phyloP scores from a whole-genome alignment of 1,284 basidiomycete species.

The Pisolithus thermaeus region DNA sequence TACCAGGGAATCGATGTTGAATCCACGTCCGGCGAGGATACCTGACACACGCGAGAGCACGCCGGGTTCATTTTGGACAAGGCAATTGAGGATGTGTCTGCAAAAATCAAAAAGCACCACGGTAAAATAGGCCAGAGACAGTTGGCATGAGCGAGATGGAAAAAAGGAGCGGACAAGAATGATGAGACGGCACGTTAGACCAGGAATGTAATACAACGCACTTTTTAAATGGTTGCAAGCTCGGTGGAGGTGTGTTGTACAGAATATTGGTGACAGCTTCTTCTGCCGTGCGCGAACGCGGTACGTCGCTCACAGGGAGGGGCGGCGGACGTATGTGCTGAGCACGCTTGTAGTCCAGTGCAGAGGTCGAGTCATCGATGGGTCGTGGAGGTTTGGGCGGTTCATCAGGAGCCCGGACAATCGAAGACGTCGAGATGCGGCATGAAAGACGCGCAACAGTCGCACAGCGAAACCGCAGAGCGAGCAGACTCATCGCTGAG shows the following conservation, averaged over 20 bases:
- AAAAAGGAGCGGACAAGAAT: no score
- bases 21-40: constrained; percentile 93
- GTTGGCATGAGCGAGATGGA: not conserved
- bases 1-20: constrained; percentile 99
- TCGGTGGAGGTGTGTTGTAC: constrained; percentile 94
- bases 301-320: constrained; percentile 70
- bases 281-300: constrained; percentile 76
- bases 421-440: constrained; percentile 11
- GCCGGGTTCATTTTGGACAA: constrained; percentile 99
- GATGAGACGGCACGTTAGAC: no score
- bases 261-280: constrained; percentile 94
- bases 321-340: constrained; percentile 71
- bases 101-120: not conserved
- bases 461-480: constrained; percentile 17
- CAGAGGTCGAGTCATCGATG: constrained; percentile 89
- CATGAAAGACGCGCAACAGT: constrained; percentile 11
- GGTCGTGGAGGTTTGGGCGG: constrained; percentile 53
- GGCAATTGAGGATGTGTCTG: constrained; percentile 94
- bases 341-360: constrained; percentile 86
- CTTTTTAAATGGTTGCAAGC: constrained; percentile 92
- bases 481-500: constrained; percentile 2
- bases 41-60: constrained; percentile 97
- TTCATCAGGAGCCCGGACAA: constrained; percentile 18
- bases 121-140: constrained; percentile 4
- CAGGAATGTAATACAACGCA: constrained; percentile 32